These are phyloP conservation scores for Bipolaris victoriae DNA, from an alignment of 2,329 filamentous ascomycete species.

Conservation along the genomic window DNA sequence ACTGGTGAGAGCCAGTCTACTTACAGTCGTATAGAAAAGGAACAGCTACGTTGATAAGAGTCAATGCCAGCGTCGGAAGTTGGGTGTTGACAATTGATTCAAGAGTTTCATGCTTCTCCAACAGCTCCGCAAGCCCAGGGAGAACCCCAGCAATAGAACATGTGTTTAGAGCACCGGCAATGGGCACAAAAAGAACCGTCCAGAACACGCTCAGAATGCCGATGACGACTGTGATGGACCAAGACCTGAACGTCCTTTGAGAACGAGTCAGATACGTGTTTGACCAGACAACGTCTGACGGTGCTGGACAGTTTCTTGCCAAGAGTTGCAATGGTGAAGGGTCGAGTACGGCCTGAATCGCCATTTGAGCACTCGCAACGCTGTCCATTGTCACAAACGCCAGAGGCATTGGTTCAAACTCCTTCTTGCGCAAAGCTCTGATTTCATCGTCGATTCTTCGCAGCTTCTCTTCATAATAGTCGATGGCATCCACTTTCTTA, in stretches of 20 bases:
- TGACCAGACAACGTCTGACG: conserved; percentile 90
- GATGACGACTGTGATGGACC: conserved; percentile 84
- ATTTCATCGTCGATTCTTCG: conserved; percentile 80
- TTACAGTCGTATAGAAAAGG: conserved; percentile 92
- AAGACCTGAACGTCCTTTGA: conserved; percentile 76
- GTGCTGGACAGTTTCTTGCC: conserved; percentile 84
- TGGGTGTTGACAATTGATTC: conserved; percentile 84
- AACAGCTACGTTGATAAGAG: conserved; percentile 84
- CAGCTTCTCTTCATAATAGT: conserved; percentile 90
- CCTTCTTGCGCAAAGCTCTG: conserved; percentile 69
- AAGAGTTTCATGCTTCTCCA: conserved; percentile 72
- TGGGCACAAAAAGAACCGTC: conserved; percentile 78
- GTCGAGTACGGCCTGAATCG: conserved; percentile 91
- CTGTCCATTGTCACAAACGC: conserved; percentile 99
- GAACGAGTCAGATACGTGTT: conserved; percentile 85
- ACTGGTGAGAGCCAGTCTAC: conserved; percentile 28
- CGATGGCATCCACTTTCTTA: conserved; percentile 83
- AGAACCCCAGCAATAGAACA: conserved; percentile 78
- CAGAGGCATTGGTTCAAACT: conserved; percentile 78
- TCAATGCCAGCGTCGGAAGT: conserved; percentile 82
- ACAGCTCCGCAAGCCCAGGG: conserved; percentile 70
- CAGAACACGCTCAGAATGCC: conserved; percentile 84
- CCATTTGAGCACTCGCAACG: conserved; percentile 91
- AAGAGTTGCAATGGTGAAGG: conserved; percentile 84
- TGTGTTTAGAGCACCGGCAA: conserved; percentile 80